Percentiles rank a stretch among this genome's conserved stretches.
Evolutionary conservation across 495 filamentous ascomycete species (phyloP).

Genomic region (Baudoinia panamericana): DNA sequence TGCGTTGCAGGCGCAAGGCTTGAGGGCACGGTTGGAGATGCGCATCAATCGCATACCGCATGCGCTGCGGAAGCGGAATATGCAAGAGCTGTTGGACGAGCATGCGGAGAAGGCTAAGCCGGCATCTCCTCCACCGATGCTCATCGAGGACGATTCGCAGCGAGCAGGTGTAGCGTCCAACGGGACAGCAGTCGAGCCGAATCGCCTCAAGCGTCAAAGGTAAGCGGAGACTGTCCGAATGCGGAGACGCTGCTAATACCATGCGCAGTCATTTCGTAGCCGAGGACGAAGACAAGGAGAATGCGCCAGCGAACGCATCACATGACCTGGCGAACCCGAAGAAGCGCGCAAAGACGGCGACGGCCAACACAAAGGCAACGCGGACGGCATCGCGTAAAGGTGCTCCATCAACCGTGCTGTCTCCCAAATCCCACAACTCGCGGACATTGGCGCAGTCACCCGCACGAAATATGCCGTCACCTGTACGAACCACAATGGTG

Average conservation of each 20-base stretch:
- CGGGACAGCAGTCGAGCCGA: slow-evolving; percentile 6
- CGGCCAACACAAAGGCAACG: slow-evolving; percentile 27
- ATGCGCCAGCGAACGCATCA: slow-evolving; percentile 2
- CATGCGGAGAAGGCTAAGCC: slow-evolving; percentile 30
- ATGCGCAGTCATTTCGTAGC: slow-evolving; percentile 39
- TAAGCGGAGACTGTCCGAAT: slow-evolving; percentile 28
- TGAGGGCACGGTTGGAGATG: slow-evolving; percentile 79
- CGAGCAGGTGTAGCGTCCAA: not conserved
- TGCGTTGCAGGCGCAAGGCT: slow-evolving; percentile 68
- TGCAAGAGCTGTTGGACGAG: slow-evolving; percentile 66
- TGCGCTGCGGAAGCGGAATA: slow-evolving; percentile 62
- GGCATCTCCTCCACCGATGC: slow-evolving; percentile 18
- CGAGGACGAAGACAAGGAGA: slow-evolving; percentile 67
- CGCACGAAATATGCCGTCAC: slow-evolving; percentile 34
- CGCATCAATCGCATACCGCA: slow-evolving; percentile 86
- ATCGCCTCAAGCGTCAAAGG: slow-evolving; percentile 47
- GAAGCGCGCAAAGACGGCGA: slow-evolving; percentile 38
- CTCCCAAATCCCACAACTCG: slow-evolving; percentile 70
- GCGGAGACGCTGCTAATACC: slow-evolving; percentile 5
- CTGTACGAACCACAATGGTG: slow-evolving; percentile 35
- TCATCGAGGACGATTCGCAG: not conserved
- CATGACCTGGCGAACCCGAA: slow-evolving; percentile 40
- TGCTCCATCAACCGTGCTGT: slow-evolving; percentile 49
- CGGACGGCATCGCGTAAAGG: slow-evolving; percentile 39
- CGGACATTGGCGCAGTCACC: slow-evolving; percentile 51